phyloP scores from a whole-genome alignment of 2,329 filamentous ascomycete genomes.

The Chaetomium strumarium region DNA sequence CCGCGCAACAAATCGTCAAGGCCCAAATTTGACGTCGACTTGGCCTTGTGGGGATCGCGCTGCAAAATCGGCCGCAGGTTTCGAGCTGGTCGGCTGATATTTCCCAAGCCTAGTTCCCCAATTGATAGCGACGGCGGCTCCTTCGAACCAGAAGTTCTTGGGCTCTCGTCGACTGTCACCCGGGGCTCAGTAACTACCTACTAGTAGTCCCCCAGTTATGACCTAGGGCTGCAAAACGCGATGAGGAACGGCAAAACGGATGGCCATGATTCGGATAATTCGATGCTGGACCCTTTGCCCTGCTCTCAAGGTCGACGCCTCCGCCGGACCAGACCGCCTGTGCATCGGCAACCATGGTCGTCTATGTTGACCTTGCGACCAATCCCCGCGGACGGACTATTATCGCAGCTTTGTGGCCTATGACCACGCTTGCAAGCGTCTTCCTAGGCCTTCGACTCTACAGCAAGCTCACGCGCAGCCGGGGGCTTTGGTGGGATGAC shows the following conservation, averaged over 20 bases:
- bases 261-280: neutral
- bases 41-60: too few relatives aligned
- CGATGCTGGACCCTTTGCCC: neutral
- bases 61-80: too few relatives aligned
- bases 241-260: neutral
- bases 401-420: conserved; percentile 11
- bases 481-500: conserved; percentile 31
- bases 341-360: conserved; percentile 9
- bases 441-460: conserved; percentile 22
- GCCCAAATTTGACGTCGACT: too few relatives aligned
- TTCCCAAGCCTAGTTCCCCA: too few relatives aligned
- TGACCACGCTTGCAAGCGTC: conserved; percentile 4
- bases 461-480: conserved; percentile 25
- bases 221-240: neutral
- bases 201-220: neutral
- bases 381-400: conserved; percentile 15
- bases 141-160: too few relatives aligned
- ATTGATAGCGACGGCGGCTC: too few relatives aligned
- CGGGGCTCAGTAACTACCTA: too few relatives aligned
- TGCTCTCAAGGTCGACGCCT: neutral
- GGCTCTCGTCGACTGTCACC: neutral
- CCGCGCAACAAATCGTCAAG: too few relatives aligned
- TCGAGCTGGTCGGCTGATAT: too few relatives aligned
- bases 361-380: conserved; percentile 6
- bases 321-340: neutral